These are phyloP conservation scores for Collariella sp. DNA, from an alignment of 495 filamentous ascomycete genomes.

Conservation along the genomic window DNA sequence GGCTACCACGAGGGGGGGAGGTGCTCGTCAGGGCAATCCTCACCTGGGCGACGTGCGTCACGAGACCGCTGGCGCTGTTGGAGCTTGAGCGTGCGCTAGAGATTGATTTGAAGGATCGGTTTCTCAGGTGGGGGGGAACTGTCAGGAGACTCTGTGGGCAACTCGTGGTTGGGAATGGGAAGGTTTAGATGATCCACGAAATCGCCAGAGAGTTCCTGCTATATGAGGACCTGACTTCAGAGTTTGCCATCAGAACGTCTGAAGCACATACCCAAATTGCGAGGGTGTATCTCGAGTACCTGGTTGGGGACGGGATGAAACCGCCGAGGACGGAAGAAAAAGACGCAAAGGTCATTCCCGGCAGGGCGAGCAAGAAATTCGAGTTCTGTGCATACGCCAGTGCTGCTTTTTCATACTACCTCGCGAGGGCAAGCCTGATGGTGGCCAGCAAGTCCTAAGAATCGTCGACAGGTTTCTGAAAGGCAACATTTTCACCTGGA, in stretches of 20 bases:
- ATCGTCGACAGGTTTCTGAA: conserved; percentile 9
- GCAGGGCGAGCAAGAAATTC: not conserved
- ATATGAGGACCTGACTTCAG: conserved; percentile 3
- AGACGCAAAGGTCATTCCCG: not conserved
- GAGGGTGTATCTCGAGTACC: conserved; percentile 9
- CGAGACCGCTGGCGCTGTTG: conserved; percentile 5
- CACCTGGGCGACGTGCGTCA: conserved; percentile 9
- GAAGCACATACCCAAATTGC: conserved; percentile 13
- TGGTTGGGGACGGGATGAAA: conserved; percentile 9
- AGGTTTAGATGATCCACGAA: conserved; percentile 15
- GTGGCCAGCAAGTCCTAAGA: not conserved
- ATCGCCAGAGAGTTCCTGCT: conserved; percentile 17
- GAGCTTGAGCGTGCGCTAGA: conserved; percentile 11
- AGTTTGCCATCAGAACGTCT: conserved; percentile 7
- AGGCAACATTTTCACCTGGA: conserved; percentile 12
- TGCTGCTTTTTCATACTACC: conserved; percentile 9
- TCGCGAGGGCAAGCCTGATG: conserved; percentile 1
- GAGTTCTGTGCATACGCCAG: conserved; percentile 8
- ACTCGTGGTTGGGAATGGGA: conserved; percentile 5
- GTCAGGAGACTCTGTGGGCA: conserved; percentile 13
- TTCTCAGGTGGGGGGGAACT: conserved; percentile 8
- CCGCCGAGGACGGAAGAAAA: conserved; percentile 2
- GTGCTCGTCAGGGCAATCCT: conserved; percentile 11
- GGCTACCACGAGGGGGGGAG: not conserved
- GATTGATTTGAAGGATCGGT: conserved; percentile 7